Evolutionary conservation across 176 grass and related monocot genomes (phyloP).

Genomic region (Zoysia pacifica): DNA sequence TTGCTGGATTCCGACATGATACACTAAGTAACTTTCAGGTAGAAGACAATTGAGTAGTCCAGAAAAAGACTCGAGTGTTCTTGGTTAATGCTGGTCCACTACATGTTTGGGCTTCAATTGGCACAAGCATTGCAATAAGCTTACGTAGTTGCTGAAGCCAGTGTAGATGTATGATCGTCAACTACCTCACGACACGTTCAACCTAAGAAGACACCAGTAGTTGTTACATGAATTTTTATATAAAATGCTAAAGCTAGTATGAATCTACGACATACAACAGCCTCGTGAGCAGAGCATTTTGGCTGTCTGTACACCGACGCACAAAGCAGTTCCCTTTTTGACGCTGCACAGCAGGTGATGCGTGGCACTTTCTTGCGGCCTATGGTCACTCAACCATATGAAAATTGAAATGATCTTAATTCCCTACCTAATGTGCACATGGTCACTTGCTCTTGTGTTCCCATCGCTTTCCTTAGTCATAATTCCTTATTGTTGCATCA

Average conservation of each 20-base stretch:
- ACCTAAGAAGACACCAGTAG: constrained; percentile 6
- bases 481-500: too few species aligned
- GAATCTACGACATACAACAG: constrained; percentile 19
- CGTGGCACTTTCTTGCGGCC: constrained; percentile 5
- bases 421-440: constrained; percentile 53
- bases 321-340: background rate
- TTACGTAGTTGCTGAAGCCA: constrained; percentile 32
- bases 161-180: constrained; percentile 28
- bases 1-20: constrained; percentile 8
- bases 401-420: constrained; percentile 26
- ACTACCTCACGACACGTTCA: background rate
- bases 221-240: background rate
- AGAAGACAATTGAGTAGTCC: background rate
- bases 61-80: constrained; percentile 27
- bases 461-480: background rate
- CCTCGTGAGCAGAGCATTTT: constrained; percentile 21
- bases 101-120: too few species aligned
- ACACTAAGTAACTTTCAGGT: constrained; percentile 12
- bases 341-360: constrained; percentile 11
- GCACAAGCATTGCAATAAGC: constrained; percentile 18
- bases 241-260: constrained; percentile 28
- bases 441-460: background rate
- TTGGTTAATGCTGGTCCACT: background rate
- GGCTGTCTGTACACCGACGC: constrained; percentile 7
- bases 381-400: constrained; percentile 27